Evolutionary conservation across 345 rosid genomes (phyloP), one percentile per base, ranked within the genome.

Genomic region (Citrus glauca): DNA sequence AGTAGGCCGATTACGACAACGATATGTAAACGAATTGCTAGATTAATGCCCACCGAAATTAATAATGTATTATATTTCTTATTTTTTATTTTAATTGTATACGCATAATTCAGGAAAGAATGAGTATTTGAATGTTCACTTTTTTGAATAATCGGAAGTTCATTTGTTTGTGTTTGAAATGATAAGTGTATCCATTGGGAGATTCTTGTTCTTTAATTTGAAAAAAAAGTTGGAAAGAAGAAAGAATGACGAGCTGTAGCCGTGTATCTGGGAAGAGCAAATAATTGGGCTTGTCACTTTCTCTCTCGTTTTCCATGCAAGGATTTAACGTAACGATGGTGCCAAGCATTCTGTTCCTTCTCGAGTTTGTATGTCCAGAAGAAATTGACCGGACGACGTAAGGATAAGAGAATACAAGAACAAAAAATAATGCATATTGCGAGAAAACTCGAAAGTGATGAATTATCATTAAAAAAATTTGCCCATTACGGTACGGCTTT

Each of bases 261-360:
- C 6, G 7, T 64, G 33, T 22, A 55, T 55, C 13, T 1, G 19
- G 66, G 30, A 5, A 33, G 13, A 19, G 42, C 38, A 19, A 5
- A n/a, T 9, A 17, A 2, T 32, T 33, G 69, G 38, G 30, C 68
- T 37, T 4, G 63, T 56, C 60, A 9, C 30, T 10, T 7, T 22
- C 64, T 53, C 7, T 33, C 19, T 56, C 50, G 59, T 71, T 71
- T 50, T 71, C 38, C 40, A 19, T 3, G 5, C 14, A 56, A 11
- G 13, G 25, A 72, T 30, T 72, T n/a, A 32, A 22, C 75, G 75
- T 71, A 6, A 32, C 63, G 66, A 25, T 73, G 68, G 27, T 40
- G 77, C 27, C 67, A 73, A 73, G 77, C 77, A 10, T 62, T 73
- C 65, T 33, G 14, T 33, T 22, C 6, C 75, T 56, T 33, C 9